Evolutionary conservation across 352 stramenopile species (phyloP), one percentile per base, ranked within the genome.

Genomic region (Globisporangium ultimum): DNA sequence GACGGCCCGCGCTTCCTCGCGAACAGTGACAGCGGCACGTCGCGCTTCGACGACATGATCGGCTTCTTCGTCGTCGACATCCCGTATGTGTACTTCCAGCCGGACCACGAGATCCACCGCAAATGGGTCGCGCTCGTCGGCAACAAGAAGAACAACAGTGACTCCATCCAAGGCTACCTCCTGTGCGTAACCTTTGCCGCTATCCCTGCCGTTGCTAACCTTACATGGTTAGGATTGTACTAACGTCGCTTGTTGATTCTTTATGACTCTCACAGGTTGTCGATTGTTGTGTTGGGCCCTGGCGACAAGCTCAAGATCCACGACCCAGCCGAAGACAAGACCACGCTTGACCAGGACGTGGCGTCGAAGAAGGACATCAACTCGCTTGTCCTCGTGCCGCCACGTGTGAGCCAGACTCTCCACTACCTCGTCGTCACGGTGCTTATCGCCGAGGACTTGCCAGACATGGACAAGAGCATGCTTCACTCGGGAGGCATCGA

Each of bases 121-220:
- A 84, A 93, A 47, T 97, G 91, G 91, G 87, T 97, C 34, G 86
- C 85, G 20, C 61, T 97, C n/a, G 82, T 96, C 11, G 88, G 78
- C 3, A 81, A 62, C 51, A 71, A 66, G 3, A 78, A 89, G 55
- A 87, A 78, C 56, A 86, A 88, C 49, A 89, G 83, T 22, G 87
- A 97, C 65, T 79, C 62, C 17, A 90, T 97, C 34, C 86, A 96
- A 72, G 91, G 91, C n/a, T 97, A 97, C 58, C 72, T 97, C 2
- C 63, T 88, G 76, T 85, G 71, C 59, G 73, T 80, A 24, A 32
- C 24, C 24, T 32, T 32, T 32, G 5, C 24, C 24, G 5, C 24
- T 32, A 32, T 5, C 5, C 2, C 24, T 32, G 24, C 2, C 24
- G 2, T 32, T 32, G 24, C 24, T 5, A 32, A 32, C 24, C 24